Evolutionary conservation across 495 filamentous ascomycete genomes (phyloP), one percentile per base, ranked within the genome.

Genomic region (Penicillium diatomitis): DNA sequence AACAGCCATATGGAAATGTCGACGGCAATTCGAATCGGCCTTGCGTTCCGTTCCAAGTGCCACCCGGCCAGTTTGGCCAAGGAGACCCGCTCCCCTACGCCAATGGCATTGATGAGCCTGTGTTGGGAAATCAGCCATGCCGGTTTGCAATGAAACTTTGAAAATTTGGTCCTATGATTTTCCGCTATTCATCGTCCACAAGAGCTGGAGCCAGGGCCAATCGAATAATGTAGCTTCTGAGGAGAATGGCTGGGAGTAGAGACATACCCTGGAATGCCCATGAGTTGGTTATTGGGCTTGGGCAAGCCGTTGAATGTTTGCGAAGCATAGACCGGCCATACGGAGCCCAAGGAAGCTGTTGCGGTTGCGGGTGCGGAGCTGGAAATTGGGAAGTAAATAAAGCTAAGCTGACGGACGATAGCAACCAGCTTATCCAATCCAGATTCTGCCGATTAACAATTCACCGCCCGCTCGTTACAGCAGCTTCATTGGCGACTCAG

Each of bases 1-100:
- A 96, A 97, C 27, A 95, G 83, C 94, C 94, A 99, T 63, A 99
- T 96, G 0, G 89, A 89, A 50, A 92, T 85, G 62, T 99, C 94
- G 44, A 99, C 87, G 12, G 94, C 94, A 30, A 99, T 73, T 9
- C 90, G 82, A 5, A 97, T 72, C 0, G 92, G 89, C 4, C 83
- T 77, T 27, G 78, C 74, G 37, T 77, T 81, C 32, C 78, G 65
- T 52, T 89, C 83, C 49, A 90, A 76, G 48, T 87, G 82, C 11
- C 85, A 75, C 35, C 88, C 75, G 31, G 90, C 84, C 44, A 96
- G 75, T 57, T 88, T 94, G 9, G 88, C 83, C 6, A 99, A 75
- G 28, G 94, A 86, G 44, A 90, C 75, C 27, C 92, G 80, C 52
- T 86, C 71, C 28, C 89, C 90, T 6, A 80, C 63, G 28, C 90